Evolutionary conservation across 2,329 filamentous ascomycete species (phyloP), one percentile per base, ranked within the genome.

Genomic region (Dothideomycetes sp.): DNA sequence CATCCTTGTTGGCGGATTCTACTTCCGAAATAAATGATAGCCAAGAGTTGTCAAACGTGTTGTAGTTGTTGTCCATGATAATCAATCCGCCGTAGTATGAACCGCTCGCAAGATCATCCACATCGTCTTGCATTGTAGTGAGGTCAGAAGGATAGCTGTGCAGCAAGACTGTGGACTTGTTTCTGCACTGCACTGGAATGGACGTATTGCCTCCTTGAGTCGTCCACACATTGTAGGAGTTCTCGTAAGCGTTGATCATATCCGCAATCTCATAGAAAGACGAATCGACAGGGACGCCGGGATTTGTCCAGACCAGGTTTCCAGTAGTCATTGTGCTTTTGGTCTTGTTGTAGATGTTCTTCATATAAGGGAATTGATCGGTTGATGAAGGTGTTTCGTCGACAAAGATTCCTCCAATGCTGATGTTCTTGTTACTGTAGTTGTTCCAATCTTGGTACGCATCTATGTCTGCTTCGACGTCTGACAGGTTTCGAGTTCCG

Each of bases 351-450:
- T 47, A 42, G 16, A 48, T 39, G 24, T 36, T 24, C 4, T 11
- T n/a, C 50, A 52, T 52, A 35, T 53, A 53, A n/a, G n/a, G 19
- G 24, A 44, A 19, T 18, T 43, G 33, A 5, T 33, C 31, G 18
- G 27, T 24, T 19, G 47, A 37, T 12, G 38, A 19, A 12, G 53
- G 55, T 23, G 53, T 41, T 42, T 58, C 54, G 45, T 56, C 55
- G 38, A 55, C 46, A 43, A 56, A 57, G 42, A 57, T 53, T 16
- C 54, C 55, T 13, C 48, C 33, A 15, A 55, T 29, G 24, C 51
- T 45, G 34, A 54, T 51, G 31, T 51, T 48, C 24, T 31, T 37
- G 44, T 48, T 20, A 6, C 41, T 16, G 31, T 41, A 33, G 20
- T 29, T 50, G 39, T 27, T 37, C 48, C 48, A 50, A 4, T 22